Conservation (phyloP, 1,284 basidiomycete genomes). For the Termitomyces sp. region DNA sequence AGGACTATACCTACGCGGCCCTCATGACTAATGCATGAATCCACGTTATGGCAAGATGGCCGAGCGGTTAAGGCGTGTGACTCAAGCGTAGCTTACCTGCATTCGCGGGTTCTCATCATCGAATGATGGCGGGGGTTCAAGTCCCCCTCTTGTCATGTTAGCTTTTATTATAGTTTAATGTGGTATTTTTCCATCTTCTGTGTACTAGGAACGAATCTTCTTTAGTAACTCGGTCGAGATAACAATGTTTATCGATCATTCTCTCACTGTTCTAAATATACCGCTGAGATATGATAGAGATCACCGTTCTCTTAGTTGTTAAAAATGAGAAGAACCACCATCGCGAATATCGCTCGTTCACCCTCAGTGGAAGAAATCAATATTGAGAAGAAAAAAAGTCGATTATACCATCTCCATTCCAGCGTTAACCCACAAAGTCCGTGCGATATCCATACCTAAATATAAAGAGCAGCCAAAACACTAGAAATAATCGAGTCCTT, state of each 20-base stretch:
- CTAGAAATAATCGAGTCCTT: neutral
- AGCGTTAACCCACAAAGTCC: neutral
- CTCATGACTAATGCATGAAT: too few relatives aligned
- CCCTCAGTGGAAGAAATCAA: neutral
- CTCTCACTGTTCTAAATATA: too few relatives aligned
- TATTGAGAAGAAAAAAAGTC: slow-evolving; percentile 1
- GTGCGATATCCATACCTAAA: neutral
- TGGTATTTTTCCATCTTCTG: too few relatives aligned
- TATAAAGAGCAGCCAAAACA: neutral
- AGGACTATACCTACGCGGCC: too few relatives aligned
- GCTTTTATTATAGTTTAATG: too few relatives aligned
- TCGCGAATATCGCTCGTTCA: neutral
- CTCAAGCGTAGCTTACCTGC: slow-evolving; percentile 34
- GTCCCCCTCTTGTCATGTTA: slow-evolving; percentile 32
- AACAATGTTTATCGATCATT: too few relatives aligned
- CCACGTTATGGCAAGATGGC: slow-evolving; percentile 31
- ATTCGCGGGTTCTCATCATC: slow-evolving; percentile 30
- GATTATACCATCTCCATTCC: neutral
- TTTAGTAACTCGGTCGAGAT: too few relatives aligned
- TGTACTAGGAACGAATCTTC: too few relatives aligned
- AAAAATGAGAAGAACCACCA: neutral
- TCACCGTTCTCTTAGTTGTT: too few relatives aligned
- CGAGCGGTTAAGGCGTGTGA: slow-evolving; percentile 39
- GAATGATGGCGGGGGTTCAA: slow-evolving; percentile 35
- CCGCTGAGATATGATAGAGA: too few relatives aligned